Percentiles rank a stretch among this genome's conserved stretches.
Conservation (phyloP, 2,329 filamentous ascomycete species). For the Ceratocystis colombiana region DNA sequence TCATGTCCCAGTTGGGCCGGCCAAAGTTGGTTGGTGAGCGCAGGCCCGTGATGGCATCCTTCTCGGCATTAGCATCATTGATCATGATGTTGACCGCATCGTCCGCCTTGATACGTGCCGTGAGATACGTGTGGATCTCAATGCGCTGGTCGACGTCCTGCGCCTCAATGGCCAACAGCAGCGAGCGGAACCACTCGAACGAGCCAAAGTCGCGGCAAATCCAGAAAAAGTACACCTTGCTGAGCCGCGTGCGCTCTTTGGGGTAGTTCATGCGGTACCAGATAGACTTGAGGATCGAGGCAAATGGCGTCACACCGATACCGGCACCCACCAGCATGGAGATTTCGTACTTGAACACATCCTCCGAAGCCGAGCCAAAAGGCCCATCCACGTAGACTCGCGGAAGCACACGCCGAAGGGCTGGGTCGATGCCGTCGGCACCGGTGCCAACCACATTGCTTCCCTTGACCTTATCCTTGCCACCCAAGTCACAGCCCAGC, state of each 20-base stretch:
- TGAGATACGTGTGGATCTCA: slow-evolving; percentile 83
- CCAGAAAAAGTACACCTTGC: slow-evolving; percentile 91
- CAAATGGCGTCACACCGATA: slow-evolving; percentile 79
- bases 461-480: slow-evolving; percentile 37
- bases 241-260: slow-evolving; percentile 64
- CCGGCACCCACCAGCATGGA: slow-evolving; percentile 70
- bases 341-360: slow-evolving; percentile 82
- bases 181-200: slow-evolving; percentile 80
- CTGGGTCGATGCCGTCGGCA: slow-evolving; percentile 54
- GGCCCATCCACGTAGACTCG: slow-evolving; percentile 76
- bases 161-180: slow-evolving; percentile 74
- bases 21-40: slow-evolving; percentile 77
- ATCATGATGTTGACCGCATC: slow-evolving; percentile 90
- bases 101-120: slow-evolving; percentile 74
- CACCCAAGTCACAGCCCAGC: slow-evolving; percentile 60
- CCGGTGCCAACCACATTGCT: slow-evolving; percentile 62
- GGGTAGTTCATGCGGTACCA: slow-evolving; percentile 91
- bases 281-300: slow-evolving; percentile 79
- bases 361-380: slow-evolving; percentile 76
- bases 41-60: slow-evolving; percentile 74
- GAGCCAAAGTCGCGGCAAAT: slow-evolving; percentile 79
- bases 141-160: slow-evolving; percentile 76
- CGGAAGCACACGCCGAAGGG: slow-evolving; percentile 62
- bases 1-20: slow-evolving; percentile 81
- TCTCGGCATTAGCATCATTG: slow-evolving; percentile 75